phyloP scores from a whole-genome alignment of 768 basidiomycete genomes.

The Tephrocybe sp. region DNA sequence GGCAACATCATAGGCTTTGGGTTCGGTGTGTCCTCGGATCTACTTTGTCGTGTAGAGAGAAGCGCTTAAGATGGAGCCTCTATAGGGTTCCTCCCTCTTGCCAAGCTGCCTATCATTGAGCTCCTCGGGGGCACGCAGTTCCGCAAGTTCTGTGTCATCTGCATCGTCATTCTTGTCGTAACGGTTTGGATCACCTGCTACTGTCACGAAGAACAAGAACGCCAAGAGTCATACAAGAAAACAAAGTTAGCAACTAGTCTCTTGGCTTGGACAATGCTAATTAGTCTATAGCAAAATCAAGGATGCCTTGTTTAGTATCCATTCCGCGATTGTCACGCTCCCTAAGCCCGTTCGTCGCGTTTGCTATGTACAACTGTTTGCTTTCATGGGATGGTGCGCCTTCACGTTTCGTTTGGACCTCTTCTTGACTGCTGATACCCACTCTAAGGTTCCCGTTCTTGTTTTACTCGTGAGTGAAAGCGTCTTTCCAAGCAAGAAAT shows the following conservation, averaged over 20 bases:
- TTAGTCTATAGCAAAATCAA: constrained; percentile 46
- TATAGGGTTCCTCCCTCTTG: constrained; percentile 86
- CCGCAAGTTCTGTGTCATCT: constrained; percentile 91
- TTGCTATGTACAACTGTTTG: constrained; percentile 91
- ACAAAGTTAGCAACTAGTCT: constrained; percentile 36
- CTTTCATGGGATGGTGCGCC: constrained; percentile 93
- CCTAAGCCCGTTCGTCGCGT: constrained; percentile 86
- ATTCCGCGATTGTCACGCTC: constrained; percentile 66
- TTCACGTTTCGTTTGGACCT: background rate
- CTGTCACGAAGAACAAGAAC: constrained; percentile 79
- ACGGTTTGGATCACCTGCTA: constrained; percentile 91
- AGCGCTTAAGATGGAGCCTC: background rate
- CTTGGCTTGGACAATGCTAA: background rate
- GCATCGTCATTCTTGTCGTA: constrained; percentile 70
- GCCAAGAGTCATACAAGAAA: constrained; percentile 41
- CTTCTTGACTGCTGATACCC: constrained; percentile 8
- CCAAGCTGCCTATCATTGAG: constrained; percentile 70
- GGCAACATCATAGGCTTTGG: constrained; percentile 96
- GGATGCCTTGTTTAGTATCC: constrained; percentile 83
- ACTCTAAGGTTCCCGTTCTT: constrained; percentile 85
- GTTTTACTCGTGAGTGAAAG: constrained; percentile 80
- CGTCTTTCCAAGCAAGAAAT: background rate
- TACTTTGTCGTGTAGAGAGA: background rate
- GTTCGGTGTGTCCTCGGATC: constrained; percentile 57
- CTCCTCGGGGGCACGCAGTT: constrained; percentile 92